Base-by-base conservation (phyloP, 148 eudicot genomes). In the Chenopodium quinoa region DNA sequence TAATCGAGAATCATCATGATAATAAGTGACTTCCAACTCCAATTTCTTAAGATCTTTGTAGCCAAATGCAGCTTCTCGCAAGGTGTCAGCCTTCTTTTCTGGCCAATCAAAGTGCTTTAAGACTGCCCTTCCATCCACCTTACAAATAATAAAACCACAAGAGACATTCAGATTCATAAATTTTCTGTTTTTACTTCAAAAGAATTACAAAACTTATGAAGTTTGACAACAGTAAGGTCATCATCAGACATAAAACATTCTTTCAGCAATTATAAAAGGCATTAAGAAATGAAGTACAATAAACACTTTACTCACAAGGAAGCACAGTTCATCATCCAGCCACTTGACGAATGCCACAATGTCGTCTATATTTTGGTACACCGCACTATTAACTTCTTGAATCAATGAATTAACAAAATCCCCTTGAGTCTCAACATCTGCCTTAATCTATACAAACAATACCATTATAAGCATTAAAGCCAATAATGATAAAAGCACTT, bases 61-160 rank as follows among this genome's bases (percentile, higher is more conserved):
- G 10, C 91, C 94, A 81, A 93, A 93, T 72, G 97, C 97, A 62
- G 95, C 91, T 85, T 93, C 97, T 77, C 97, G 82, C 76, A 93
- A 79, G 7, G 92, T 90, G 81, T 92, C 97, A 25, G 95, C 95
- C 82, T 92, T 92, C 85, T 87, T 93, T 77, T 93, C 97, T 25
- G 95, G 97, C 97, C 97, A 93, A 31, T 92, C 90, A 60, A 93
- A 93, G 89, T 93, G 97, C 85, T 92, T 93, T 52, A 93, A 87
- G 25, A 93, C 97, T 29, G 97, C 97, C 83, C 97, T 87, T 77
- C 92, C 97, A 85, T 93, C 97, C 85, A 93, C 97, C 97, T 54
- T 78, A 25, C 81, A 81, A 50, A 68, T 62, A 60, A 79, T 58
- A 25, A 14, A 79, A 60, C 25, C 40, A 76, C 48, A 68, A 65